phyloP scores from a whole-genome alignment of 2,329 filamentous ascomycete genomes.

The Albifimbria verrucaria region DNA sequence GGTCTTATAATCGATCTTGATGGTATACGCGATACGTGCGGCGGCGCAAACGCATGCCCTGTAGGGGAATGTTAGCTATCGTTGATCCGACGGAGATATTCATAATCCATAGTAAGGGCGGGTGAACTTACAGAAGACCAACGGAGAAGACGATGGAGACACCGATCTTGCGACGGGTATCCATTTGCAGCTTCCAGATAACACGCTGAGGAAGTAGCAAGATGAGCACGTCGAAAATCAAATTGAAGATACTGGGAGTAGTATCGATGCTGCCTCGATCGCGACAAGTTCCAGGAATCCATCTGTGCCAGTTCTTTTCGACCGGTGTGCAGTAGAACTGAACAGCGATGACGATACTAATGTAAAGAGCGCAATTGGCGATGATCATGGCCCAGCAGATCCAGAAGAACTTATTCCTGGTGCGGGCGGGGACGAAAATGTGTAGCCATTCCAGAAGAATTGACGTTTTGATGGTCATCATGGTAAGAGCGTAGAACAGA shows the following conservation, averaged over 20 bases:
- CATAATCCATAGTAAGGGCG: too few species aligned
- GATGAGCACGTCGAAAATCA: constrained; percentile 21
- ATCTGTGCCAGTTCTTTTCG: constrained; percentile 22
- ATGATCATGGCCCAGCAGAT: constrained; percentile 14
- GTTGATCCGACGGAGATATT: background rate
- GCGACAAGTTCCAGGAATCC: constrained; percentile 18
- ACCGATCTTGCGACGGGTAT: constrained; percentile 20
- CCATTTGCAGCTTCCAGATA: constrained; percentile 25
- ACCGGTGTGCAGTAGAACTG: constrained; percentile 21
- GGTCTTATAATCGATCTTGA: background rate
- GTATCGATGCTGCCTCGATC: constrained; percentile 14
- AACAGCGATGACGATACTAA: constrained; percentile 13
- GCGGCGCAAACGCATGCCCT: background rate
- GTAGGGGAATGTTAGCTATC: background rate
- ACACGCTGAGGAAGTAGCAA: constrained; percentile 23
- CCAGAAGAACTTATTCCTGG: constrained; percentile 18
- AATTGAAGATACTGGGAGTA: constrained; percentile 17
- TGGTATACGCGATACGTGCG: background rate
- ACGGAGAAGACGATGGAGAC: constrained; percentile 26
- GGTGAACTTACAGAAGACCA: constrained; percentile 22
- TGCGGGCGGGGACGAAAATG: constrained; percentile 10
- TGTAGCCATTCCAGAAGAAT: constrained; percentile 12
- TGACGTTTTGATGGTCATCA: constrained; percentile 8
- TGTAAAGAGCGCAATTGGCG: constrained; percentile 15
- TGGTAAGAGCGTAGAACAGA: background rate